Base-by-base conservation (phyloP, 495 filamentous ascomycete species). In the Penicillium daleae region DNA sequence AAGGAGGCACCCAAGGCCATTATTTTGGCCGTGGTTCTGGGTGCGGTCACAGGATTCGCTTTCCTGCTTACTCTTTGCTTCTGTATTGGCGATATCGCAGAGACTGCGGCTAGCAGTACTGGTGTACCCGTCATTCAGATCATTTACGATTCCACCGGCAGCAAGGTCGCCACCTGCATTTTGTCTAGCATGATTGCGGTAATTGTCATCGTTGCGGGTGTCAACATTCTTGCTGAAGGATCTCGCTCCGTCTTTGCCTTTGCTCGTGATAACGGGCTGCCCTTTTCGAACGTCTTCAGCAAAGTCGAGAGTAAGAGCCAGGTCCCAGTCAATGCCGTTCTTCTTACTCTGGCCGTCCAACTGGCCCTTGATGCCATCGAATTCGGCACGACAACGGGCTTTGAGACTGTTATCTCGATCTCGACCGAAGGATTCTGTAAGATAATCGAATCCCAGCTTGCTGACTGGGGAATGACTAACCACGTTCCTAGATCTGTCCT, bases 341-440 rank as follows among this genome's bases (percentile, higher is more conserved):
- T 87, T 3, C 69, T 86, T 1, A 79, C 81, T 1, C 65, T 74
- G 4, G 68, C 71, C 4, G 78, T 86, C n/a, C 84, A 86, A 62
- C 67, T 85, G 52, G 83, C 81, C 0, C 76, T 87, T 39, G 80
- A 82, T 60, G 76, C 81, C 27, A 86, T 87, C 57, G 85, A 86
- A 54, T 86, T 86, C 60, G 83, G 84, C 1, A 85, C 82, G 6
- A 72, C 80, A 17, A 86, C 83, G 1, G 83, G 84, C 0, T 86
- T 87, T 60, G 77, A 83, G 53, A 86, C 84, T 0, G 80, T 86
- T 15, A 82, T 85, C 54, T 76, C 81, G 1, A 86, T 86, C 51
- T 74, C 83, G 0, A 86, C 83, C 0, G 78, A 84, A 66, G 84
- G 84, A 3, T 86, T 87, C 62, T 87, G 81, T 83, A 76, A 71